These are phyloP conservation scores for Russula olivacea DNA, from an alignment of 768 basidiomycete genomes.

Conservation along the genomic window DNA sequence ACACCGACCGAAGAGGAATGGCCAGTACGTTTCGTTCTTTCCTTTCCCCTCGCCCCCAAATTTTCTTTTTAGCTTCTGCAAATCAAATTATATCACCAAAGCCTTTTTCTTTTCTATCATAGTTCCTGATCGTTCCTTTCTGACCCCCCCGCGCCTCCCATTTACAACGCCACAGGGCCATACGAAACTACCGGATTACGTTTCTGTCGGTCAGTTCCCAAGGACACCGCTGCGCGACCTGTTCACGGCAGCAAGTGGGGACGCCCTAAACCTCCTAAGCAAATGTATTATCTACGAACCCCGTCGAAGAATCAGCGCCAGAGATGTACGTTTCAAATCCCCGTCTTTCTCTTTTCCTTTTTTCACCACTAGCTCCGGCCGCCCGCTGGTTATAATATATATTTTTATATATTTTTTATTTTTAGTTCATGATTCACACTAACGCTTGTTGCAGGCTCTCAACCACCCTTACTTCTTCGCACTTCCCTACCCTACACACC, in stretches of 20 bases:
- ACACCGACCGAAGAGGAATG: conserved; percentile 97
- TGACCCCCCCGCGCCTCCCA: too few relatives aligned
- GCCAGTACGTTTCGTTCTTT: conserved; percentile 56
- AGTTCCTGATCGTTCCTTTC: neutral
- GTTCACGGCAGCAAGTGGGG: conserved; percentile 85
- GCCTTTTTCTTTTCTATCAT: neutral
- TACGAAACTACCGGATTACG: conserved; percentile 84
- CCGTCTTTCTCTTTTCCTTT: neutral
- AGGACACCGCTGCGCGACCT: conserved; percentile 76
- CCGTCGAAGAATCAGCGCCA: conserved; percentile 68
- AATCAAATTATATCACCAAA: neutral
- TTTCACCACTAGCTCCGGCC: too few relatives aligned
- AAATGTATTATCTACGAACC: conserved; percentile 86
- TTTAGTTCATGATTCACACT: neutral
- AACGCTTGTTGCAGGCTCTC: conserved; percentile 53
- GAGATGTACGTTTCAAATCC: conserved; percentile 51
- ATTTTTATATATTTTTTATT: neutral
- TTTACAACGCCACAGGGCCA: conserved; percentile 55
- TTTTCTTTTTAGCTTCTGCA: neutral
- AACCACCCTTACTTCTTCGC: conserved; percentile 83
- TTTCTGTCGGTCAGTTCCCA: conserved; percentile 80
- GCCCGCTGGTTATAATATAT: too few relatives aligned
- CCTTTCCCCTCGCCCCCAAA: neutral
- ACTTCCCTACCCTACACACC: conserved; percentile 81
- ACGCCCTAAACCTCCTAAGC: conserved; percentile 75